phyloP scores from a whole-genome alignment of 2,329 filamentous ascomycete genomes.

The Aspergillus sp. region DNA sequence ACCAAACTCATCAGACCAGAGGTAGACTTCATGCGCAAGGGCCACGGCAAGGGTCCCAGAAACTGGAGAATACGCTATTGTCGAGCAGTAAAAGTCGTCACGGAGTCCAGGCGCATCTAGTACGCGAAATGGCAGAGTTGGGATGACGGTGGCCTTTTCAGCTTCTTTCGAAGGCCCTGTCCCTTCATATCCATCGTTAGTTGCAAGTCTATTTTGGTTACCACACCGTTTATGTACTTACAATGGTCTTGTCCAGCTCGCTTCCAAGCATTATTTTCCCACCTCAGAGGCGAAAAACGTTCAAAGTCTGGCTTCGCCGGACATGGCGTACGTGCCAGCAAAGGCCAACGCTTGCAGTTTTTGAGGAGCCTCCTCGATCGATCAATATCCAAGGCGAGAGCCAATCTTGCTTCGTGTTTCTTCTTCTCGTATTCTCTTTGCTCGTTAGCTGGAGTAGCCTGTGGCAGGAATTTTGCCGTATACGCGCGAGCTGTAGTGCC shows the following conservation, averaged over 20 bases:
- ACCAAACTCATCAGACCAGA: slow-evolving; percentile 78
- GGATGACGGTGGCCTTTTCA: slow-evolving; percentile 51
- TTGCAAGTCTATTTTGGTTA: neutral
- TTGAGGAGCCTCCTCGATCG: slow-evolving; percentile 65
- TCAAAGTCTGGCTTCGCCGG: slow-evolving; percentile 28
- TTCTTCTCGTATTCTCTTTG: slow-evolving; percentile 66
- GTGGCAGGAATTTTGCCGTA: slow-evolving; percentile 56
- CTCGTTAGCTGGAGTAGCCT: slow-evolving; percentile 56
- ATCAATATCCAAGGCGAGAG: slow-evolving; percentile 78
- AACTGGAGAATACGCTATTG: slow-evolving; percentile 78
- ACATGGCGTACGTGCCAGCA: slow-evolving; percentile 22
- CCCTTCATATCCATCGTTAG: slow-evolving; percentile 19
- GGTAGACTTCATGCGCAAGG: slow-evolving; percentile 74
- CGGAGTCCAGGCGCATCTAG: slow-evolving; percentile 85
- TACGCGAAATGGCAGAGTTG: slow-evolving; percentile 77
- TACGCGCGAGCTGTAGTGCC: slow-evolving; percentile 69
- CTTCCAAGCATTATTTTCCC: slow-evolving; percentile 41
- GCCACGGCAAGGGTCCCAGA: slow-evolving; percentile 79
- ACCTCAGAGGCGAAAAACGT: slow-evolving; percentile 32
- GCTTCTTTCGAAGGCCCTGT: slow-evolving; percentile 14
- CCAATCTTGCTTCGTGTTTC: slow-evolving; percentile 71
- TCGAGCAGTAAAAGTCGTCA: slow-evolving; percentile 93
- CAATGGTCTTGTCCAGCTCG: slow-evolving; percentile 29
- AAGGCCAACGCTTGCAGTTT: slow-evolving; percentile 37
- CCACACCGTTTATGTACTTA: slow-evolving; percentile 26